Percentiles rank a stretch among this genome's conserved stretches.
phyloP scores from a whole-genome alignment of 805 yeast genomes.

The Wickerhamomyces queroliae region DNA sequence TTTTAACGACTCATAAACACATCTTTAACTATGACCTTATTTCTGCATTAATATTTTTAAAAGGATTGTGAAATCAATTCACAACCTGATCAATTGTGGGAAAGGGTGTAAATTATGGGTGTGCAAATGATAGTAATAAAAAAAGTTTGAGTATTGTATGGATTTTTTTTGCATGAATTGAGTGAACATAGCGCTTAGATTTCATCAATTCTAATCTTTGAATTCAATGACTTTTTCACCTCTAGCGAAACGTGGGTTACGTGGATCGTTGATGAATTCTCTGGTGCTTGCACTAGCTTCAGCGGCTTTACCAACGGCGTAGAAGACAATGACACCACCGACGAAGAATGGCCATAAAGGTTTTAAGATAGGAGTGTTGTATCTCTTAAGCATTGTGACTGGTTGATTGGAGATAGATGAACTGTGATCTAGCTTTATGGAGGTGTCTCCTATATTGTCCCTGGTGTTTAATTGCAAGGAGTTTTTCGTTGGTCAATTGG shows the following conservation, averaged over 20 bases:
- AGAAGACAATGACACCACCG: constrained; percentile 76
- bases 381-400: constrained; percentile 30
- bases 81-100: too few species aligned
- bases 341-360: constrained; percentile 86
- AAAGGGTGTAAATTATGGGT: neutral
- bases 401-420: neutral
- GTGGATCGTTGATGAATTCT: constrained; percentile 90
- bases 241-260: constrained; percentile 83
- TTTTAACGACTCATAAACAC: neutral
- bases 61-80: too few species aligned
- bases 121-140: too few species aligned
- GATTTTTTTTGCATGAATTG: neutral
- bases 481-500: neutral
- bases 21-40: too few species aligned
- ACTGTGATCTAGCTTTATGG: neutral
- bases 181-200: neutral
- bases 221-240: constrained; percentile 44
- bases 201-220: constrained; percentile 13
- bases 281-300: constrained; percentile 62
- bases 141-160: neutral
- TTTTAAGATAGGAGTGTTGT: constrained; percentile 43
- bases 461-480: neutral
- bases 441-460: neutral
- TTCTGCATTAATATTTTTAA: too few species aligned
- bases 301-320: constrained; percentile 64